phyloP scores from a whole-genome alignment of 139 green algal genomes.

The Auxenochlorella protothecoides region DNA sequence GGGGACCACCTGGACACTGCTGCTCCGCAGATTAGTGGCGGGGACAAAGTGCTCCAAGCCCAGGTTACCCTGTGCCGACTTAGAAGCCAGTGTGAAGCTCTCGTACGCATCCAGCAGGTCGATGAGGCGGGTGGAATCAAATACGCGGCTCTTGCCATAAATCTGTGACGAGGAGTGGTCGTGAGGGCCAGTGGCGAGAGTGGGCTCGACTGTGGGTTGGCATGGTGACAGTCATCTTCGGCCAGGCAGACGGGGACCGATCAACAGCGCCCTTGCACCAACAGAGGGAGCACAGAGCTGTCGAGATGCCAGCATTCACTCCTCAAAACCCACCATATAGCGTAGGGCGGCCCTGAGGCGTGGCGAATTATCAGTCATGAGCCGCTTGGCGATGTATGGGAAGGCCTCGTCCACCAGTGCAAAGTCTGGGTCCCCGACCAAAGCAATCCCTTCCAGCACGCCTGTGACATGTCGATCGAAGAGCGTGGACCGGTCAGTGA shows the following conservation, averaged over 20 bases:
- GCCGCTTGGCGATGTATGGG: slow-evolving; percentile 85
- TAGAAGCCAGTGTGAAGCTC: slow-evolving; percentile 58
- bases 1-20: no score
- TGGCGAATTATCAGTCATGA: slow-evolving; percentile 87
- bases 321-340: slow-evolving; percentile 34
- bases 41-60: slow-evolving; percentile 11
- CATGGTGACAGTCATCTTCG: no score
- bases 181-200: no score
- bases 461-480: neutral
- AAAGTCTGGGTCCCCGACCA: slow-evolving; percentile 71
- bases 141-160: slow-evolving; percentile 38
- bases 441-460: slow-evolving; percentile 75
- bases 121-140: slow-evolving; percentile 84
- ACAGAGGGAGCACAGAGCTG: no score
- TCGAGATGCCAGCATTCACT: no score
- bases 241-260: no score
- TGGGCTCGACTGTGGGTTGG: no score
- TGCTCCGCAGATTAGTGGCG: no score
- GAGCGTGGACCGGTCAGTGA: no score
- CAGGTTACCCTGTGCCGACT: slow-evolving; percentile 43
- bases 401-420: slow-evolving; percentile 92
- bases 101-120: slow-evolving; percentile 95
- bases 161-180: slow-evolving; percentile 8
- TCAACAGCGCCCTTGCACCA: no score
- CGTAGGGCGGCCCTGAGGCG: slow-evolving; percentile 68